Evolutionary conservation across 805 yeast species (phyloP), one percentile per base, ranked within the genome.

Genomic region (Debaryomyces hansenii): DNA sequence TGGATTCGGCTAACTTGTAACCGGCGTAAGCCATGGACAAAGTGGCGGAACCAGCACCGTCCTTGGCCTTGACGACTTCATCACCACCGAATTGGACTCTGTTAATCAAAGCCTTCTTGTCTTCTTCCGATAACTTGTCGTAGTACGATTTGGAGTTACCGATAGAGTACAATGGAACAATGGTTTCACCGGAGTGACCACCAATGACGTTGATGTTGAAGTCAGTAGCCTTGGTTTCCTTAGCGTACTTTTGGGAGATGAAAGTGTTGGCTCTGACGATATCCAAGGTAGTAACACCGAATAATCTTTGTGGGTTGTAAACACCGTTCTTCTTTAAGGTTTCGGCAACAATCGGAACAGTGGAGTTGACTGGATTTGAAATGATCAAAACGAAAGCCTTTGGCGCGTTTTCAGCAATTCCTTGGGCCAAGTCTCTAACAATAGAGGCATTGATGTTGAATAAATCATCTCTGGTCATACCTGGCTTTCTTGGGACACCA

Each of bases 41-140:
- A 40, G 94, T 87, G 46, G 92, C 92, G 31, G 91, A 85, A 51
- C 94, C 94, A 47, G 86, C 84, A 66, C 94, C 92, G 57, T 83
- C 78, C 71, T 87, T 87, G 55, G 92, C 92, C 70, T 85, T 82
- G 58, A 87, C 92, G 56, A 86, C 90, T 74, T 86, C 94, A 66
- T 86, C 94, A 75, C 94, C 94, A 70, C 91, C 94, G 60, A 86
- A 90, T 74, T 91, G 97, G 56, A 91, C 91, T 72, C 98, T 83
- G 78, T 89, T 78, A 59, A 90, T 81, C 57, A 91, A 79, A 51
- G 80, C 79, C 59, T 81, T 82, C 66, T 78, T 74, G 50, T 72
- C 76, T 67, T 87, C 92, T 57, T 79, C 82, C 59, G 81, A 74
- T 67, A 73, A 70, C 53, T 70, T 70, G 41, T 63, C 59, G 55